Evolutionary conservation across 129 eudicot genomes (phyloP).

Genomic region (Rutidosis leptorrhynchoides): DNA sequence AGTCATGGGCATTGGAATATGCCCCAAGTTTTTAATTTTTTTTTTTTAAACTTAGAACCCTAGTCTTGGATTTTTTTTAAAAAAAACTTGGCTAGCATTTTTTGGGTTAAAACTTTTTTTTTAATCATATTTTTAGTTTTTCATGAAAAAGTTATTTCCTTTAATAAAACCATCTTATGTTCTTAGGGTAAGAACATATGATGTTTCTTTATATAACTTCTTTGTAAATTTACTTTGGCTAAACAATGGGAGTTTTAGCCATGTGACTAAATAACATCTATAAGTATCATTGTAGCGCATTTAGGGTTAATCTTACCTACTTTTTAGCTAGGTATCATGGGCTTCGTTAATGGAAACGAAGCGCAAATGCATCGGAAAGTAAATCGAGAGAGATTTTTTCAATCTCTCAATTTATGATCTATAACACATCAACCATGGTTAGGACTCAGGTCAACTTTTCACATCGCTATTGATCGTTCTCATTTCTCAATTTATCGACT

Average conservation of each 20-base stretch:
- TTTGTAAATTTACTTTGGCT: constrained; percentile 52
- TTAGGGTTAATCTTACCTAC: constrained; percentile 29
- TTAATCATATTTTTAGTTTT: constrained; percentile 3
- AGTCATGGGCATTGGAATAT: constrained; percentile 62
- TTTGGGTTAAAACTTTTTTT: constrained; percentile 26
- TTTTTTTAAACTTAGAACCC: constrained; percentile 39
- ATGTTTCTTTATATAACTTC: constrained; percentile 23
- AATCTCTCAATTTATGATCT: constrained; percentile 57
- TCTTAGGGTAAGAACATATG: constrained; percentile 52
- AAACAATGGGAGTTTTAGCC: constrained; percentile 63
- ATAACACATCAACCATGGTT: constrained; percentile 89
- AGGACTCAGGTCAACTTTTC: constrained; percentile 73
- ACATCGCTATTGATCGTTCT: constrained; percentile 9
- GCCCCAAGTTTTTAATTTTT: constrained; percentile 45
- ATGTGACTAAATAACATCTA: constrained; percentile 37
- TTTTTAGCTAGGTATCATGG: constrained; percentile 43
- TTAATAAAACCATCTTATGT: constrained; percentile 28
- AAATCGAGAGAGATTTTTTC: constrained; percentile 62
- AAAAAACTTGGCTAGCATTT: constrained; percentile 53
- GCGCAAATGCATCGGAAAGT: constrained; percentile 62
- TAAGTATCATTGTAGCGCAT: constrained; percentile 36
- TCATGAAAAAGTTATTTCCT: constrained; percentile 11
- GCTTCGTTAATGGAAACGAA: constrained; percentile 58
- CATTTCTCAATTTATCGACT: constrained; percentile 13
- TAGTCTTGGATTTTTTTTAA: constrained; percentile 61